These are phyloP conservation scores for Argentina anserina DNA, from an alignment of 306 rosid species.

Conservation along the genomic window DNA sequence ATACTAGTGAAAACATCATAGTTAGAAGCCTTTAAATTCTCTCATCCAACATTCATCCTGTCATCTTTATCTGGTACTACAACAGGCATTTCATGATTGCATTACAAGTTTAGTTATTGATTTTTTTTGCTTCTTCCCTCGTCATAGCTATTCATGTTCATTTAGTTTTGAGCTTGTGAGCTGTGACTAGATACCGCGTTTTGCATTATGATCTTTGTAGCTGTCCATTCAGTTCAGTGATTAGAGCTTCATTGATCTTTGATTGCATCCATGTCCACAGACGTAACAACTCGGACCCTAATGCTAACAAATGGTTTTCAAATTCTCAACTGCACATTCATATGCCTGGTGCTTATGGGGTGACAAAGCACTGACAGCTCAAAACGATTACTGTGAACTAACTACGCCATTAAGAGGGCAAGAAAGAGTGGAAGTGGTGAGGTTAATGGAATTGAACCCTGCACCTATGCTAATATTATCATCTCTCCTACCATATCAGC, in stretches of 20 bases:
- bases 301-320: not conserved
- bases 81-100: not conserved
- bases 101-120: not conserved
- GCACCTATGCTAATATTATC: not conserved
- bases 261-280: not conserved
- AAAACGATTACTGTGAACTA: not conserved
- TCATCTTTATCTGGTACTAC: not conserved
- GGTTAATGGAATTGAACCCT: not conserved
- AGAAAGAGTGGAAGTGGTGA: no score
- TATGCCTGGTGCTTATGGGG: not conserved
- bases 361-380: not conserved
- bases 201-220: not conserved
- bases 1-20: not conserved
- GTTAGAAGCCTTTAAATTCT: not conserved
- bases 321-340: not conserved
- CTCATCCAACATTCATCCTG: not conserved
- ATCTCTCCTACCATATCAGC: not conserved
- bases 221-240: not conserved
- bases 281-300: not conserved
- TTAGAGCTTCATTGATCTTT: not conserved
- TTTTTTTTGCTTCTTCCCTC: not conserved
- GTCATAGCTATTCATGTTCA: constrained; percentile 9
- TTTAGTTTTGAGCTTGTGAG: not conserved
- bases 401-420: not conserved
- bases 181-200: not conserved